Base-by-base conservation (phyloP, 768 basidiomycete species). In the Daedalea quercina region DNA sequence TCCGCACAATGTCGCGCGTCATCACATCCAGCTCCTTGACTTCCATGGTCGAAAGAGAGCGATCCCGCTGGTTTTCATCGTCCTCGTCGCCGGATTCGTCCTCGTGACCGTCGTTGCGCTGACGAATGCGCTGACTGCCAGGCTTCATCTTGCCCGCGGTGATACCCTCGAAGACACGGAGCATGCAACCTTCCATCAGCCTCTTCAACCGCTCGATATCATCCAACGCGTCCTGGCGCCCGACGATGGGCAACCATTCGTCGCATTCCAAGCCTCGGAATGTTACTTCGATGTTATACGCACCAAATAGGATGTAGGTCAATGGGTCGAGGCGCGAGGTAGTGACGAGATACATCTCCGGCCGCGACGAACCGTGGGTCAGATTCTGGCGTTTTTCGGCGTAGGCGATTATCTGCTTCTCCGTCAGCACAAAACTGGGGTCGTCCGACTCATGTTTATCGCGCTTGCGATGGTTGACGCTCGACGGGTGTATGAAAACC, bases 231-330 rank as follows among this genome's bases (percentile, higher is more conserved):
- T 85, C 76, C 47, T 85, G 59, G 11, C 48, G 9, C 12, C 48
- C 48, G 34, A 85, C 76, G 44, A 94, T 77, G 20, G 93, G 90
- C 11, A 97, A 70, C 94, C 94, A 97, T 42, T 80, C 82, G 62
- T 97, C 94, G 62, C 91, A 94, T 62, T 87, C 84, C 47, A 97
- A 66, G 6, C 92, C 90, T 17, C 79, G 76, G 35, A 82, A 78
- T 0, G 80, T 80, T 40, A 87, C 81, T 54, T 80, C 70, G 26
- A 94, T 76, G 47, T 84, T 78, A 66, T 90, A 82, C 0, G 92
- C 93, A 6, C 94, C 94, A 60, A 97, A 95, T 11, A 97, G 75
- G 67, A 95, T 76, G 65, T 94, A 95, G 3, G 85, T 85, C 76
- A 97, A 75, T 9, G 89, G 88, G 64, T 95, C 92, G 23, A 97